Evolutionary conservation across 2,329 filamentous ascomycete genomes (phyloP).

Genomic region (Xylaria sp.): DNA sequence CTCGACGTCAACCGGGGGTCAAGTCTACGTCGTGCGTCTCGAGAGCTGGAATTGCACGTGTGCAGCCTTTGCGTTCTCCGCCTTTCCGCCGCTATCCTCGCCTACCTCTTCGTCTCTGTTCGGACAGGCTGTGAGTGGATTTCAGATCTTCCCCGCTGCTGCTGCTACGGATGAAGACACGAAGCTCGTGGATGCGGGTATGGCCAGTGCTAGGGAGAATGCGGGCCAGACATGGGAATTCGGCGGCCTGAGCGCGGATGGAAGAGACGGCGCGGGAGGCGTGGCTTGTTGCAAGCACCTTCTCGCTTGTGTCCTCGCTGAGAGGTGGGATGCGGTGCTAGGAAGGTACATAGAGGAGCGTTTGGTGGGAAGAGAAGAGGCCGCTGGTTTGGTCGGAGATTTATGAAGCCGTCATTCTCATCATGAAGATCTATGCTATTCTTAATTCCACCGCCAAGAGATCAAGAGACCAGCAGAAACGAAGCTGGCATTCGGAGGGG

Average conservation of each 20-base stretch:
- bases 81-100: slow-evolving; percentile 61
- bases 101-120: neutral
- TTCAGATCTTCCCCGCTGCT: slow-evolving; percentile 13
- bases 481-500: neutral
- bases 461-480: neutral
- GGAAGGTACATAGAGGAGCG: slow-evolving; percentile 65
- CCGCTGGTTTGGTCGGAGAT: slow-evolving; percentile 74
- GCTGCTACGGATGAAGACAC: neutral
- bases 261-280: slow-evolving; percentile 45
- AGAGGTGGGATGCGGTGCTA: slow-evolving; percentile 70
- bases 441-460: neutral
- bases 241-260: slow-evolving; percentile 52
- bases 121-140: slow-evolving; percentile 10
- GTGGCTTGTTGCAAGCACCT: slow-evolving; percentile 86
- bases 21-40: slow-evolving; percentile 76
- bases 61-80: slow-evolving; percentile 81
- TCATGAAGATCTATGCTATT: neutral
- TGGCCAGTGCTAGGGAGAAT: slow-evolving; percentile 22
- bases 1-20: slow-evolving; percentile 34
- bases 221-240: slow-evolving; percentile 45
- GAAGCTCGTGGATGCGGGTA: slow-evolving; percentile 28
- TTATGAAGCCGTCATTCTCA: slow-evolving; percentile 46
- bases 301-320: slow-evolving; percentile 81
- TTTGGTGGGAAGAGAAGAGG: slow-evolving; percentile 69
- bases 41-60: slow-evolving; percentile 89